Evolutionary conservation across 176 grass and related monocot species (phyloP), one percentile per base, ranked within the genome.

Genomic region (Zoysia japonica): DNA sequence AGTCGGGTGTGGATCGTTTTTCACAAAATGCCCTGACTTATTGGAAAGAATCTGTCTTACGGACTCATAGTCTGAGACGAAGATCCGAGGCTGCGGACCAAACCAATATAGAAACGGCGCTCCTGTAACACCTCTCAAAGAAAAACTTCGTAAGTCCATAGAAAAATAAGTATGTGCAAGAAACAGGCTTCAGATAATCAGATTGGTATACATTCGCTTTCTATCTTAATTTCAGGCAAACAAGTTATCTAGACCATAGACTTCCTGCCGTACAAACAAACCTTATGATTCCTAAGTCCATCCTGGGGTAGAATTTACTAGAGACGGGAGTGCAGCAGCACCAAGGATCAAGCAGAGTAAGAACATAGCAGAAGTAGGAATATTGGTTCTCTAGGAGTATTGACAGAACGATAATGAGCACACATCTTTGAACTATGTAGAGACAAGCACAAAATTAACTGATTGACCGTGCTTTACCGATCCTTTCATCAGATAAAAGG

Each of bases 61-160:
- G n/a, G 78, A 49, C 46, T 93, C 88, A 5, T 76, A 84, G 28
- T 88, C 59, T 4, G 61, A 36, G 37, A 91, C 41, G 67, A 52
- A 83, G 14, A 94, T 49, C 17, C 80, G 35, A 3, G 85, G 71
- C 42, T 68, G 52, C 0, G 76, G 13, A 6, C 88, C 92, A 16
- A 74, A 51, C 92, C 86, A 94, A 17, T 78, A 88, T 7, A 93
- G 59, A 50, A 90, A 88, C 8, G 82, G 78, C 38, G 5, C 28
- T 40, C 91, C 91, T 90, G 47, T 11, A 39, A 70, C 15, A 56
- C 47, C 28, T n/a, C 11, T 59, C 17, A 70, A 65, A 28, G 2
- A 8, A 65, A 57, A 47, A 28, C 14, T 45, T 40, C 44, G 20
- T 4, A 12, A 9, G 1, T 13, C 49, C 49, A 51, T 51, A 51